Percentiles rank a stretch among this genome's conserved stretches.
phyloP scores from a whole-genome alignment of 2,329 filamentous ascomycete genomes.

The Aaosphaeria pasadenensis region DNA sequence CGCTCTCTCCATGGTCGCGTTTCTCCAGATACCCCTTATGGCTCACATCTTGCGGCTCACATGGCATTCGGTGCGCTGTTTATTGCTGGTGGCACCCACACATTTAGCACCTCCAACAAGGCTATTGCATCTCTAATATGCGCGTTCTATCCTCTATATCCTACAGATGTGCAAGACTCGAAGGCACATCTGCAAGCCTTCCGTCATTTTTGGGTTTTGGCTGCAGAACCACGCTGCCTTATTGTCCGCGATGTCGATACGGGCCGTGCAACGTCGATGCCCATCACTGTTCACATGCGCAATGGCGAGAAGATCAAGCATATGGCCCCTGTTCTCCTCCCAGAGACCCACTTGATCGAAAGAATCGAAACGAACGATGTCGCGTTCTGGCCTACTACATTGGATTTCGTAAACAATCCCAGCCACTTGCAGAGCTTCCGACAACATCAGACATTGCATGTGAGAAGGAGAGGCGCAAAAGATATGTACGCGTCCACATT shows the following conservation, averaged over 20 bases:
- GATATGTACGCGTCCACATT: constrained; percentile 66
- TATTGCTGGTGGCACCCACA: constrained; percentile 86
- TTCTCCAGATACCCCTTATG: constrained; percentile 81
- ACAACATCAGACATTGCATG: constrained; percentile 68
- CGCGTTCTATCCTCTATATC: constrained; percentile 92
- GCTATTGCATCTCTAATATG: constrained; percentile 83
- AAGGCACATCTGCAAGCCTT: constrained; percentile 93
- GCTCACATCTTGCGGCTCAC: constrained; percentile 89
- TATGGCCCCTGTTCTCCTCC: constrained; percentile 57
- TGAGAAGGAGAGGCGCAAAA: constrained; percentile 60
- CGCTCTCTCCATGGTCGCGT: constrained; percentile 85
- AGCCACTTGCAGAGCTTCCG: constrained; percentile 63
- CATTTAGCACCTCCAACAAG: constrained; percentile 83
- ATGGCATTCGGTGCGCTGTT: constrained; percentile 90
- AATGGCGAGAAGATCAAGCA: constrained; percentile 27
- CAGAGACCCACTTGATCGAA: constrained; percentile 62
- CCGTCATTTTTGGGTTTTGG: constrained; percentile 94
- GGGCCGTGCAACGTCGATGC: constrained; percentile 71
- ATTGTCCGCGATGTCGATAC: constrained; percentile 85
- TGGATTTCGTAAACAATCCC: constrained; percentile 68
- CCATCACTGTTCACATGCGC: constrained; percentile 64
- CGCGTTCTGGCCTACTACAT: constrained; percentile 76
- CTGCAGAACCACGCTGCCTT: constrained; percentile 83
- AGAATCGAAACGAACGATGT: constrained; percentile 61
- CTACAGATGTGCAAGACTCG: constrained; percentile 86